These are phyloP conservation scores for Colletotrichum sojae DNA, from an alignment of 2,329 filamentous ascomycete genomes.

Conservation along the genomic window DNA sequence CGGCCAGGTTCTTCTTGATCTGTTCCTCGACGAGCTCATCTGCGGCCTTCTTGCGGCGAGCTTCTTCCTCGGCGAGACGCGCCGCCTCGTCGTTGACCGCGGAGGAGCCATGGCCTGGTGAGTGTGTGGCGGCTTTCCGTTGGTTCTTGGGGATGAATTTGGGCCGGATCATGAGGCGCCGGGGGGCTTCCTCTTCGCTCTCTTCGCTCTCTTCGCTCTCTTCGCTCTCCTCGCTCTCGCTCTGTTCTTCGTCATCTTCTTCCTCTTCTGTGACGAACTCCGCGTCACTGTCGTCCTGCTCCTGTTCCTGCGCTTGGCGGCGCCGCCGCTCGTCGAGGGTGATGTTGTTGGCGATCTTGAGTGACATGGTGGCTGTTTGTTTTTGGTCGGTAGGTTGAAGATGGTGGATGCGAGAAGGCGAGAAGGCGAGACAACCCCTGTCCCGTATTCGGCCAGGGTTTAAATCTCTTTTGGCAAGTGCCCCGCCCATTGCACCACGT, in stretches of 20 bases:
- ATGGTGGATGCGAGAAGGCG: no score
- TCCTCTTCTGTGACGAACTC: conserved; percentile 74
- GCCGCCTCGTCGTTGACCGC: conserved; percentile 52
- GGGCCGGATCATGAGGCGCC: conserved; percentile 72
- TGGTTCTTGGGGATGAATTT: conserved; percentile 75
- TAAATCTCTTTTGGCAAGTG: no score
- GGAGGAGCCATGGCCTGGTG: conserved; percentile 45
- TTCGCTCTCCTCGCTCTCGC: conserved; percentile 62
- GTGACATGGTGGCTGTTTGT: no score
- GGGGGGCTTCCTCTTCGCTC: conserved; percentile 70
- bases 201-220: conserved; percentile 72
- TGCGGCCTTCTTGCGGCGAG: conserved; percentile 77
- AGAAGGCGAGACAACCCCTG: no score
- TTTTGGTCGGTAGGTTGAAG: no score
- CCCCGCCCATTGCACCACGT: no score
- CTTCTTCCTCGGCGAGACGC: conserved; percentile 68
- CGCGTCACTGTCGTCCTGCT: no score
- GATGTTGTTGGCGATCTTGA: conserved; percentile 67
- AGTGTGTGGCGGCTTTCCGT: conserved; percentile 53
- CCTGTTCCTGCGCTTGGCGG: conserved; percentile 61
- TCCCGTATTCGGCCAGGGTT: no score
- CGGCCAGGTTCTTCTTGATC: conserved; percentile 84
- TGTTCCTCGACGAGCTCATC: conserved; percentile 91
- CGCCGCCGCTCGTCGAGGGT: conserved; percentile 64
- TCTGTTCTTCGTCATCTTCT: conserved; percentile 50